These are phyloP conservation scores for Phytopythium aichiense DNA, from an alignment of 352 stramenopile species.

Conservation along the genomic window DNA sequence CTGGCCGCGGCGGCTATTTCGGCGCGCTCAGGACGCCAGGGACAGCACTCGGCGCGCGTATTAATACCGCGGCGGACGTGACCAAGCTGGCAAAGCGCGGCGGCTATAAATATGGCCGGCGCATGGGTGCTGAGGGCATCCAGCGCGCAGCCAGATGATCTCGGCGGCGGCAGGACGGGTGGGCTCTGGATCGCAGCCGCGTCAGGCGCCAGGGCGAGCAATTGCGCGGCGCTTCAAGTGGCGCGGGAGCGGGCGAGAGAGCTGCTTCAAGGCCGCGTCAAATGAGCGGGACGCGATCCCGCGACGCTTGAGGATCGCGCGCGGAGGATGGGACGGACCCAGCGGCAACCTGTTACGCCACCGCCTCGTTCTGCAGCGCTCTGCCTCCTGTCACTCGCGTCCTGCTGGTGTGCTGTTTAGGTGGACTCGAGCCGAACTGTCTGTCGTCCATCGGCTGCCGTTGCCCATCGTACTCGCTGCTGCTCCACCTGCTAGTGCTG, in stretches of 20 bases:
- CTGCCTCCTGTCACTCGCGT: too few relatives aligned
- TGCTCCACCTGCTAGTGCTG: too few relatives aligned
- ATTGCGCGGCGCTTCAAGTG: not conserved
- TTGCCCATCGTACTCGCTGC: too few relatives aligned
- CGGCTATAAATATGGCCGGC: not conserved
- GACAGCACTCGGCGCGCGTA: slow-evolving; percentile 4
- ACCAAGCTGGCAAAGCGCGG: not conserved
- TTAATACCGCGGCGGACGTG: not conserved
- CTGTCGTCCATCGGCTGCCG: too few relatives aligned
- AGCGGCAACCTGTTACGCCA: too few relatives aligned
- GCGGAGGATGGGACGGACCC: too few relatives aligned
- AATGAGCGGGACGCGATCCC: not conserved
- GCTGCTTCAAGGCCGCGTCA: not conserved
- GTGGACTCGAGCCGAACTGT: too few relatives aligned
- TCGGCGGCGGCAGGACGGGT: not conserved
- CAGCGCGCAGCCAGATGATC: not conserved
- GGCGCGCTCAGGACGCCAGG: not conserved
- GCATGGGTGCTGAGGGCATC: too few relatives aligned
- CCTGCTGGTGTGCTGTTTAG: too few relatives aligned
- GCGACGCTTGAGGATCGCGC: not conserved
- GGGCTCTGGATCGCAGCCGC: not conserved
- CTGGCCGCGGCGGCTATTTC: slow-evolving; percentile 4
- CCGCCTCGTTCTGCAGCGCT: too few relatives aligned
- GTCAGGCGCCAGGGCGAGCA: not conserved
- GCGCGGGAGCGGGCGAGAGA: not conserved